Conservation (phyloP, 495 filamentous ascomycete genomes). For the Podospora tetraspora region DNA sequence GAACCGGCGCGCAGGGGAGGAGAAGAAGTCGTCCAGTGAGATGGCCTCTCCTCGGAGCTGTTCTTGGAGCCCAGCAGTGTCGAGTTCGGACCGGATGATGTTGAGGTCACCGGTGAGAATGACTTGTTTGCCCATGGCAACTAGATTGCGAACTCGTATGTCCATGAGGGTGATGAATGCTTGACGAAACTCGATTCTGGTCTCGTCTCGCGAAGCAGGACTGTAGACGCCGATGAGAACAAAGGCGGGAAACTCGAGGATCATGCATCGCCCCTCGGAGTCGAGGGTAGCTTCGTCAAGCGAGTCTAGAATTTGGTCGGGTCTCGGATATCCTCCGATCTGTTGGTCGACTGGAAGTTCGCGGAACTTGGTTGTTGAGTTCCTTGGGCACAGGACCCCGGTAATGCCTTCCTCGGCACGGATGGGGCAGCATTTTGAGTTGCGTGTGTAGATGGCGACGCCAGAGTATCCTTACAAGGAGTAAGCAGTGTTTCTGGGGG, state of each 20-base stretch:
- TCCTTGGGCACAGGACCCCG: slow-evolving; percentile 72
- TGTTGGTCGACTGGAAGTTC: slow-evolving; percentile 71
- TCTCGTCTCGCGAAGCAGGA: slow-evolving; percentile 80
- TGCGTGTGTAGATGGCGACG: slow-evolving; percentile 91
- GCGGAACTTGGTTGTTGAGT: slow-evolving; percentile 65
- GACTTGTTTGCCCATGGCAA: slow-evolving; percentile 73
- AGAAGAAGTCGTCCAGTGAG: slow-evolving; percentile 50
- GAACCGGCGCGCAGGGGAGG: slow-evolving; percentile 66
- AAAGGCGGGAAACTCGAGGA: slow-evolving; percentile 95
- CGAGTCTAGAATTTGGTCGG: slow-evolving; percentile 55
- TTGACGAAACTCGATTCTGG: slow-evolving; percentile 75
- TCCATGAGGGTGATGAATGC: slow-evolving; percentile 77
- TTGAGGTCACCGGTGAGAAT: slow-evolving; percentile 88
- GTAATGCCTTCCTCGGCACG: slow-evolving; percentile 90
- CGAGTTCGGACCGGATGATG: slow-evolving; percentile 63
- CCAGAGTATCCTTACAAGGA: slow-evolving; percentile 78
- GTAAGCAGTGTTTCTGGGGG: slow-evolving; percentile 1
- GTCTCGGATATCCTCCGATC: slow-evolving; percentile 86
- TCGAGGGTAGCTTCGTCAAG: slow-evolving; percentile 71
- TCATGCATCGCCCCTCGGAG: slow-evolving; percentile 83
- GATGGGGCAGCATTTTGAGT: slow-evolving; percentile 79
- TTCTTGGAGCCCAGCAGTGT: slow-evolving; percentile 65
- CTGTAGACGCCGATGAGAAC: slow-evolving; percentile 87
- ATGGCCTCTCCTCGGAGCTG: slow-evolving; percentile 57
- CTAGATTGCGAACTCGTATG: slow-evolving; percentile 74